Base-by-base conservation (phyloP, 2,329 filamentous ascomycete species). In the Pseudogymnoascus sp. region DNA sequence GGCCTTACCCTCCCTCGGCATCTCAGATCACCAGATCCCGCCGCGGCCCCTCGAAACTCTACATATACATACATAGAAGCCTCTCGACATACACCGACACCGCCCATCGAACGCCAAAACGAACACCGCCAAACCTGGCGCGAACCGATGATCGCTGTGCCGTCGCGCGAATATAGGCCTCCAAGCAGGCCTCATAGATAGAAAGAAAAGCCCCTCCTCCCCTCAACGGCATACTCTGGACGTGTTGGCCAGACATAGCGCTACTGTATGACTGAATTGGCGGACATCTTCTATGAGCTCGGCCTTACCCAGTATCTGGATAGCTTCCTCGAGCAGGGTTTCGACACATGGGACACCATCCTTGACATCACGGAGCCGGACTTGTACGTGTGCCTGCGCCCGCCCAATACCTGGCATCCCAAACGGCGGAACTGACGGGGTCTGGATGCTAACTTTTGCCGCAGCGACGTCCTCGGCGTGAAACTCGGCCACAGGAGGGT, bases 311-410 rank as follows among this genome's bases (percentile, higher is more conserved):
- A 92, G 76, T 93, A 95, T 77, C 82, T 90, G 65, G 81, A 87
- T 68, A 77, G 80, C 63, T 90, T 95, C 70, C 73, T 90, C 47
- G 85, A 90, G 62, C 89, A 93, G 75, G 90, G 90, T 2, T 95
- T 95, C 74, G 90, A 95, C 79, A n/a, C n/a, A n/a, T n/a, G n/a
- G n/a, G n/a, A n/a, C n/a, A n/a, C n/a, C n/a, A n/a, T n/a, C n/a
- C n/a, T 92, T 61, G 90, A 93, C 72, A 92, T 95, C 62, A 91
- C 90, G 65, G 90, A 93, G 75, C 89, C 88, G 21, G 90, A 95
- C 71, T 80, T 95, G 88, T 91, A 44, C 38, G 65, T 66, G 13
- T n/a, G 16, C 2, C n/a, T 50, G 16, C 16, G 56, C 11, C 26
- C 6, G 11, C 21, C 10, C 64, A 64, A 31, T 31, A 26, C n/a